Percentiles rank a stretch among this genome's conserved stretches.
These are phyloP conservation scores for Geotrichum phurueaensis DNA, from an alignment of 1,139 yeast species.

Conservation along the genomic window DNA sequence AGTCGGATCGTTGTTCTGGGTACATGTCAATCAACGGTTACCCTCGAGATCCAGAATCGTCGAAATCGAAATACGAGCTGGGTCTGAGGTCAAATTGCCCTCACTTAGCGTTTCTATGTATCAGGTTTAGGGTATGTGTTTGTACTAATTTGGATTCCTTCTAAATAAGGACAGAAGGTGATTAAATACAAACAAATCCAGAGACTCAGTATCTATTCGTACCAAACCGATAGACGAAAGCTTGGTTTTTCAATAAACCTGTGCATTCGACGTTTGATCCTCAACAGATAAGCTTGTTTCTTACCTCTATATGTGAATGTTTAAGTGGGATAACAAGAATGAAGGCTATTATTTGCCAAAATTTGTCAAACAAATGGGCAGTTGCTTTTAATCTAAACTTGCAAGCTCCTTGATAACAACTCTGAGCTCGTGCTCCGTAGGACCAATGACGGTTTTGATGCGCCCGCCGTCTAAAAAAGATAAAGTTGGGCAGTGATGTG, in stretches of 20 bases:
- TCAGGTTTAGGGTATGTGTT: neutral
- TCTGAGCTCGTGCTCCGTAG: slow-evolving; percentile 50
- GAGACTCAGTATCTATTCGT: too few relatives aligned
- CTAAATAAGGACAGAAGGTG: too few relatives aligned
- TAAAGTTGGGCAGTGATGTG: slow-evolving; percentile 84
- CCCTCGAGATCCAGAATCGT: neutral
- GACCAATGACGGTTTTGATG: slow-evolving; percentile 74
- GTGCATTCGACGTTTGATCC: too few relatives aligned
- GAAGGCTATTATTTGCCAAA: too few relatives aligned
- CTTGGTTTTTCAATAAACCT: too few relatives aligned
- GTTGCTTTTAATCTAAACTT: neutral
- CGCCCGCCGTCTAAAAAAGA: slow-evolving; percentile 70
- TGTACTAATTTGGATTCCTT: too few relatives aligned
- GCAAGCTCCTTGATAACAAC: slow-evolving; percentile 35
- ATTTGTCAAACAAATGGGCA: neutral
- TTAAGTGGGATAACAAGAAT: too few relatives aligned
- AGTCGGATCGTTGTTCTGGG: neutral
- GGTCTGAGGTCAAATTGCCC: neutral
- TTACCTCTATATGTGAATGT: too few relatives aligned
- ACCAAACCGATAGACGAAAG: too few relatives aligned
- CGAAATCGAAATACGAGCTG: neutral
- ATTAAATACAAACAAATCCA: too few relatives aligned
- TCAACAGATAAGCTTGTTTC: too few relatives aligned
- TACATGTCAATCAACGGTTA: neutral
- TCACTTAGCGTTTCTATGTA: neutral